Percentiles rank a stretch among this genome's conserved stretches.
Evolutionary conservation across 1,139 yeast genomes (phyloP).

Genomic region (Candida neerlandica): DNA sequence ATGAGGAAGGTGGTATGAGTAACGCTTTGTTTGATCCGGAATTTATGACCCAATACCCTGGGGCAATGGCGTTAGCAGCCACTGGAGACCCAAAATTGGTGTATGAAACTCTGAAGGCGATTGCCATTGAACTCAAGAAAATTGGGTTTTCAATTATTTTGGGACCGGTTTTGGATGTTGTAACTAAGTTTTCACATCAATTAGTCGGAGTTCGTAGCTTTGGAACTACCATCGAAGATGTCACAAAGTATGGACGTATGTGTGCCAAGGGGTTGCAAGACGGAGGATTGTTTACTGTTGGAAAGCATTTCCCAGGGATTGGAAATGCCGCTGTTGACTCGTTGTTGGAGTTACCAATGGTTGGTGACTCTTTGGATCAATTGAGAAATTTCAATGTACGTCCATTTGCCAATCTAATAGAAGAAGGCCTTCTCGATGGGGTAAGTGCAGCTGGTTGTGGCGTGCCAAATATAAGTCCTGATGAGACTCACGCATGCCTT

Average conservation of each 20-base stretch:
- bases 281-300: constrained; percentile 60
- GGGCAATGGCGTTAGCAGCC: constrained; percentile 68
- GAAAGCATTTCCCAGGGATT: constrained; percentile 70
- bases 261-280: constrained; percentile 57
- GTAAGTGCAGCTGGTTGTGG: constrained; percentile 70
- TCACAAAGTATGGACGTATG: constrained; percentile 55
- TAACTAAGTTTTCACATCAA: constrained; percentile 58
- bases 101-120: constrained; percentile 56
- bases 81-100: constrained; percentile 54
- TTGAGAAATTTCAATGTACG: constrained; percentile 52
- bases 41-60: constrained; percentile 60
- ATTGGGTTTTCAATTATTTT: constrained; percentile 60
- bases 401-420: constrained; percentile 56
- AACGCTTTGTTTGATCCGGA: constrained; percentile 59
- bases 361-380: constrained; percentile 59
- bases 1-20: constrained; percentile 81
- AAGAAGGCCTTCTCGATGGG: constrained; percentile 55
- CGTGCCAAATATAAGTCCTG: constrained; percentile 63
- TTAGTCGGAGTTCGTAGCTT: constrained; percentile 64
- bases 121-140: constrained; percentile 54
- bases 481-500: constrained; percentile 65
- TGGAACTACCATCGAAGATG: constrained; percentile 65
- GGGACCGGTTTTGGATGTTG: constrained; percentile 69
- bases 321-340: constrained; percentile 65
- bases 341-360: constrained; percentile 59